Base-by-base conservation (phyloP, 495 filamentous ascomycete species). In the Trichoderma parareesei region DNA sequence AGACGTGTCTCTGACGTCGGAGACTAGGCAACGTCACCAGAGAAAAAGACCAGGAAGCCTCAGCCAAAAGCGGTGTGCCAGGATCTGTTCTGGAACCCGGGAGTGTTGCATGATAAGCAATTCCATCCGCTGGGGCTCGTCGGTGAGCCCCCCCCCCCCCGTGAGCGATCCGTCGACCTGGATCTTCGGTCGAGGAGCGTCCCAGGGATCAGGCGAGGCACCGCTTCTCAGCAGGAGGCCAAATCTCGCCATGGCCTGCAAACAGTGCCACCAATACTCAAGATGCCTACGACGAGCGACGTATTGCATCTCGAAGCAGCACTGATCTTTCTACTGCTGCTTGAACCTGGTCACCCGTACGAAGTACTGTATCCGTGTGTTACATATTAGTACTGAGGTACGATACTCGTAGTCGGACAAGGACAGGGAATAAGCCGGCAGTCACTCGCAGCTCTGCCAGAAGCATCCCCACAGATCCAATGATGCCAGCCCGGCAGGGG, bases 101-200 rank as follows among this genome's bases (percentile, higher is more conserved):
- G 49, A 57, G 20, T 57, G 10, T 48, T 18, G 44, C 44, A 16
- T 27, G 27, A 27, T 48, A 41, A 14, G 46, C 46, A 49, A 49
- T n/a, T 49, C 46, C 46, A 49, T 49, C n/a, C 8, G 49, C 14
- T 57, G 20, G 49, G 49, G 49, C 49, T 57, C 49, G 20, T 57
- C 49, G 49, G 49, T 57, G 49, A 57, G 49, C 33, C 10, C 8
- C 27, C 27, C 27, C 27, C 27, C 27, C 27, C 27, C 11, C 20
- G 49, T 57, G 49, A 57, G 49, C 49, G 49, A 57, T 35, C 49
- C 49, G n/a, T 57, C 49, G 49, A 9, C 49, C 35, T 57, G 49
- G 49, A 57, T 57, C 49, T 57, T 16, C 11, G 44, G 44, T 48
- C n/a, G 44, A 14, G 44, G 49, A 57, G 49, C 20, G 20, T 5